Conservation (phyloP, 805 yeast genomes). For the Wickerhamiella kazuoi region DNA sequence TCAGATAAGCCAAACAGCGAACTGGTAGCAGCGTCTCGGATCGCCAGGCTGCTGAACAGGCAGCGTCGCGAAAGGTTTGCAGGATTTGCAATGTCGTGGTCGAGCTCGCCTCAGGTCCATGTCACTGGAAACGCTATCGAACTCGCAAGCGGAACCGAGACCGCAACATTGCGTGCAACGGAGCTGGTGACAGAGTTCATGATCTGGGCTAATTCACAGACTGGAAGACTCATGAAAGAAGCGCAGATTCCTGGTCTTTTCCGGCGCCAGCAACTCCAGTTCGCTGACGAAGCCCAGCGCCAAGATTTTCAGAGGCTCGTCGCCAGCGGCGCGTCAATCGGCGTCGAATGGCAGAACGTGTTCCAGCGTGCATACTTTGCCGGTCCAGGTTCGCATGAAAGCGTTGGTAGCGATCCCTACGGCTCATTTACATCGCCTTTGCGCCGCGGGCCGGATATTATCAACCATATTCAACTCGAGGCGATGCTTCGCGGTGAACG, state of each 20-base stretch:
- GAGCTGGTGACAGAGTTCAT: constrained; percentile 64
- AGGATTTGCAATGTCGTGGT: not conserved
- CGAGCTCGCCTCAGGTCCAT: not conserved
- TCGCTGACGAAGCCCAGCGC: constrained; percentile 15
- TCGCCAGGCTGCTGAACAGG: constrained; percentile 17
- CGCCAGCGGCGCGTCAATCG: constrained; percentile 7
- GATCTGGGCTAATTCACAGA: constrained; percentile 53
- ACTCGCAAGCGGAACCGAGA: not conserved
- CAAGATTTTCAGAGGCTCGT: constrained; percentile 14
- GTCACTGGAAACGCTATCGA: too few species aligned
- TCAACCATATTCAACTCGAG: constrained; percentile 65
- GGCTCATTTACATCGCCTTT: constrained; percentile 78
- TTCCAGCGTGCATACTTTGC: constrained; percentile 37
- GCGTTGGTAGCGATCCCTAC: constrained; percentile 46
- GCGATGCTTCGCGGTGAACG: constrained; percentile 20
- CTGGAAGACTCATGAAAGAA: constrained; percentile 14
- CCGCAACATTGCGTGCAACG: constrained; percentile 25
- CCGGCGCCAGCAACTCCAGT: constrained; percentile 15
- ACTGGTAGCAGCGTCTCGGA: constrained; percentile 9
- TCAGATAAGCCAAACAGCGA: constrained; percentile 5
- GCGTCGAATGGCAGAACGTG: constrained; percentile 28
- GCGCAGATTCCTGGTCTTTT: constrained; percentile 16
- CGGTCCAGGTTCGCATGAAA: constrained; percentile 33
- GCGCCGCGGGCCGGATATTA: constrained; percentile 61
- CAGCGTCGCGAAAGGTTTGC: not conserved